Evolutionary conservation across 352 stramenopile genomes (phyloP), one percentile per base, ranked within the genome.

Genomic region (Pythium rishiriense): DNA sequence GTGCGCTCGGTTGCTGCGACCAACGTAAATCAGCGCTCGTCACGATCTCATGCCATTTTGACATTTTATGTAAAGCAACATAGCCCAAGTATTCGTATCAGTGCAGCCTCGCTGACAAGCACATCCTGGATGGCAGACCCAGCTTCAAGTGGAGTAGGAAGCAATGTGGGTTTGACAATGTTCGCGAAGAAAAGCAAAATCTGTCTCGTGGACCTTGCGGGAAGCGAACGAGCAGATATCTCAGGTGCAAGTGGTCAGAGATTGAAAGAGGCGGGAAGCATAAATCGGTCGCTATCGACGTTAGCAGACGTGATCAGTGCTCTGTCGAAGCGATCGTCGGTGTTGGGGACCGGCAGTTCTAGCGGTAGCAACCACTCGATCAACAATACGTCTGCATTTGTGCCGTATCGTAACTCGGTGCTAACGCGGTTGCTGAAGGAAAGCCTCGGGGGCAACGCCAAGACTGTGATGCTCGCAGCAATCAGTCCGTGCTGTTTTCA

Each of bases 361-460:
- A 12, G 24, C 22, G 26, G 2, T 29, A 24, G 6, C 26, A 8
- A 22, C 25, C 31, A 41, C 26, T 49, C 47, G n/a, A 25, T 58
- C 48, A 84, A 42, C 66, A 47, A 64, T 11, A 31, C 42, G 0
- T 62, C 62, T n/a, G 22, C 50, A 56, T 96, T 90, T 64, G 76
- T 96, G 17, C 91, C 91, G 1, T 97, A 97, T 52, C 80, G 91
- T 24, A 97, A 97, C 64, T 96, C 86, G 15, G 79, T 96, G 21
- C 71, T 97, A 24, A 97, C 89, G 9, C 67, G 88, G 3, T 51
- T 95, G 37, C 68, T 95, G 24, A 93, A 93, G 42, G 78, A 93
- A 50, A 86, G 78, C 51, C 74, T 97, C 2, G 87, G 85, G 39
- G 85, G 88, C 3, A 91, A 94, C 39, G 78, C 87, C 26, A 87